These are phyloP conservation scores for Cephalotrichum gorgonifer DNA, from an alignment of 2,329 filamentous ascomycete genomes.

Conservation along the genomic window DNA sequence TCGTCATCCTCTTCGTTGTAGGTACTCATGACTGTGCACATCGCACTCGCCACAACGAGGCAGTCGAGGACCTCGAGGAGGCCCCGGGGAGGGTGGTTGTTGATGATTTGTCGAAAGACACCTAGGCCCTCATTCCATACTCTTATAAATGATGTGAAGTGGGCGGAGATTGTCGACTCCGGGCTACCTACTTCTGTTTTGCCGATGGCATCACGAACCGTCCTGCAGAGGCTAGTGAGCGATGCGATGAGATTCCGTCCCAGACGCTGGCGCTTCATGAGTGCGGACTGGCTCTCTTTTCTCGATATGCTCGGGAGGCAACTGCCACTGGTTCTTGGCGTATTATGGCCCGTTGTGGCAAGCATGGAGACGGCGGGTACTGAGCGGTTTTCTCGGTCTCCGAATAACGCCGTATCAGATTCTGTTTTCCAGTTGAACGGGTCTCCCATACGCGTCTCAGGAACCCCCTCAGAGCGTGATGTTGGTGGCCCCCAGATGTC, in stretches of 20 bases:
- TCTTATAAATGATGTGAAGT: constrained; percentile 1
- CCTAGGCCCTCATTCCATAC: constrained; percentile 9
- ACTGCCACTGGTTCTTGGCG: not conserved
- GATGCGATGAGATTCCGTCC: constrained; percentile 7
- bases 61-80: constrained; percentile 8
- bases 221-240: constrained; percentile 6
- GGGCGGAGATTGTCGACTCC: not conserved
- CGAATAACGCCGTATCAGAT: not conserved
- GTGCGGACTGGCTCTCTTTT: not conserved
- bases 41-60: constrained; percentile 9
- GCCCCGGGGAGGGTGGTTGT: constrained; percentile 8
- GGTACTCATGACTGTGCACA: constrained; percentile 4
- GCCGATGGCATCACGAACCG: constrained; percentile 1
- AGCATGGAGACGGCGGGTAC: not conserved
- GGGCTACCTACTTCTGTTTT: not conserved
- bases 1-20: constrained; percentile 1
- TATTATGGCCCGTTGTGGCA: not conserved
- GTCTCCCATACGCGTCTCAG: not conserved
- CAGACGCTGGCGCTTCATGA: constrained; percentile 4
- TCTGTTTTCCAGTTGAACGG: not conserved
- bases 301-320: not conserved
- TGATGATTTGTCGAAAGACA: constrained; percentile 9
- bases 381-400: not conserved
- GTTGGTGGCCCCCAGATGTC: not conserved
- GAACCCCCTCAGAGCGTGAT: not conserved